A percentile compares a stretch with the other conserved stretches of the same genome.
These are phyloP conservation scores for Lyophyllum atratum DNA, from an alignment of 768 basidiomycete species.

Conservation along the genomic window DNA sequence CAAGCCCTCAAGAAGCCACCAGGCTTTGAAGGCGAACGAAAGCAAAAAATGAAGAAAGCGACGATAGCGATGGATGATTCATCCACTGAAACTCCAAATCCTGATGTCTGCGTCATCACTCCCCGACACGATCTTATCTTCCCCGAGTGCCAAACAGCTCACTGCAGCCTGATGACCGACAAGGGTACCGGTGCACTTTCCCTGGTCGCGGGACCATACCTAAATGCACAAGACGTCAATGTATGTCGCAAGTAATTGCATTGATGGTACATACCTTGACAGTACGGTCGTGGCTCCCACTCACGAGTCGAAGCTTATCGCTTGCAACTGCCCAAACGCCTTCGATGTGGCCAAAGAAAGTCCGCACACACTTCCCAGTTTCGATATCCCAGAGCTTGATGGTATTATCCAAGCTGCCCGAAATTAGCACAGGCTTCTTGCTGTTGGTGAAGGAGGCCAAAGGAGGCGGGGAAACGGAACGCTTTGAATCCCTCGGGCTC, in stretches of 20 bases:
- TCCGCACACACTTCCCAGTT: slow-evolving; percentile 71
- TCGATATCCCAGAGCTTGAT: slow-evolving; percentile 97
- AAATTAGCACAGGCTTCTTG: slow-evolving; percentile 77
- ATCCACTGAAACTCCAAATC: slow-evolving; percentile 75
- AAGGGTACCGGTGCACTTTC: slow-evolving; percentile 83
- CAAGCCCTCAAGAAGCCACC: not conserved
- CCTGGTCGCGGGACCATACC: slow-evolving; percentile 95
- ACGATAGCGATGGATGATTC: slow-evolving; percentile 13
- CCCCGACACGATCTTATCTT: slow-evolving; percentile 96
- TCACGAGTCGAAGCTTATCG: slow-evolving; percentile 89
- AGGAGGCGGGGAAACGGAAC: not conserved
- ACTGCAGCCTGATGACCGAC: slow-evolving; percentile 95
- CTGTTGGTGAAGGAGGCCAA: slow-evolving; percentile 19
- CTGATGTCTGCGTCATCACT: slow-evolving; percentile 89
- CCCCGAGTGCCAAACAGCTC: slow-evolving; percentile 84
- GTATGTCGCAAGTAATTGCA: not conserved
- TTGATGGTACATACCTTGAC: slow-evolving; percentile 70
- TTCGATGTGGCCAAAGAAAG: slow-evolving; percentile 97
- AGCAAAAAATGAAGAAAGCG: slow-evolving; percentile 8
- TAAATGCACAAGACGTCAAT: slow-evolving; percentile 27
- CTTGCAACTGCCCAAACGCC: slow-evolving; percentile 97
- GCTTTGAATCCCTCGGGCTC: not conserved
- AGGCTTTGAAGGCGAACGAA: not conserved
- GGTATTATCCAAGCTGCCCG: slow-evolving; percentile 92
- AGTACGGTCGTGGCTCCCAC: slow-evolving; percentile 94